Percentiles rank a stretch among this genome's conserved stretches.
Evolutionary conservation across 2,329 filamentous ascomycete genomes (phyloP).

Genomic region (Penicillium janthinellum): DNA sequence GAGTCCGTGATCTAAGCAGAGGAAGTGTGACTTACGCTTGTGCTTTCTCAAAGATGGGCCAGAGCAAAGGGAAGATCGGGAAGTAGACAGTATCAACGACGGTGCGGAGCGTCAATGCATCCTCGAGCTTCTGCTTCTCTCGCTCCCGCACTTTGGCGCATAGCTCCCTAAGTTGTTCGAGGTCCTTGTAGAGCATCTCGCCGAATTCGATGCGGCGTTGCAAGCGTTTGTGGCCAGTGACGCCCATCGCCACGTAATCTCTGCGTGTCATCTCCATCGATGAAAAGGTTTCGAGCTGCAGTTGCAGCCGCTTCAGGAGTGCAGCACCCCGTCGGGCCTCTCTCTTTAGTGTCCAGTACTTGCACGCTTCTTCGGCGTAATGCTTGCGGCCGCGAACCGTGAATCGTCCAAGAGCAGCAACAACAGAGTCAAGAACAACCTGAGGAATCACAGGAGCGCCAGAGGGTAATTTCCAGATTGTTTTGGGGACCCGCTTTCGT

Average conservation of each 20-base stretch:
- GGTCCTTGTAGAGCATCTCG: conserved; percentile 63
- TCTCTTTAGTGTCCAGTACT: conserved; percentile 96
- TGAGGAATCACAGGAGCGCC: conserved; percentile 93
- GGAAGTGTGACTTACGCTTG: conserved; percentile 65
- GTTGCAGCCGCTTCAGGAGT: conserved; percentile 85
- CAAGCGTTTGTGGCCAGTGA: conserved; percentile 74
- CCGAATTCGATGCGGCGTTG: conserved; percentile 87
- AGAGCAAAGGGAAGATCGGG: conserved; percentile 75
- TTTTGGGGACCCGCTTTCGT: conserved; percentile 63
- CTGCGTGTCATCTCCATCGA: conserved; percentile 96
- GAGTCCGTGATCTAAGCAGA: neutral
- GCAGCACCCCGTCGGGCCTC: conserved; percentile 90
- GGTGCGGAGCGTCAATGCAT: conserved; percentile 72
- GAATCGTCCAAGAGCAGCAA: conserved; percentile 80
- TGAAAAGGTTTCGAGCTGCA: conserved; percentile 94
- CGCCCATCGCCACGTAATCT: conserved; percentile 94
- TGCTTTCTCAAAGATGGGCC: conserved; percentile 77
- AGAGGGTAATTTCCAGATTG: conserved; percentile 87
- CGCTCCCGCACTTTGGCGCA: conserved; percentile 72
- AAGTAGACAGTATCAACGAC: conserved; percentile 92
- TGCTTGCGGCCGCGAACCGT: conserved; percentile 85
- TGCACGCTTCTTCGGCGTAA: conserved; percentile 88
- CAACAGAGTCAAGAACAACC: conserved; percentile 81
- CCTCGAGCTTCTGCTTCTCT: conserved; percentile 75
- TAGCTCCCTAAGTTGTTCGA: conserved; percentile 72